These are phyloP conservation scores for Scedosporium boydii DNA, from an alignment of 2,329 filamentous ascomycete genomes.

Conservation along the genomic window DNA sequence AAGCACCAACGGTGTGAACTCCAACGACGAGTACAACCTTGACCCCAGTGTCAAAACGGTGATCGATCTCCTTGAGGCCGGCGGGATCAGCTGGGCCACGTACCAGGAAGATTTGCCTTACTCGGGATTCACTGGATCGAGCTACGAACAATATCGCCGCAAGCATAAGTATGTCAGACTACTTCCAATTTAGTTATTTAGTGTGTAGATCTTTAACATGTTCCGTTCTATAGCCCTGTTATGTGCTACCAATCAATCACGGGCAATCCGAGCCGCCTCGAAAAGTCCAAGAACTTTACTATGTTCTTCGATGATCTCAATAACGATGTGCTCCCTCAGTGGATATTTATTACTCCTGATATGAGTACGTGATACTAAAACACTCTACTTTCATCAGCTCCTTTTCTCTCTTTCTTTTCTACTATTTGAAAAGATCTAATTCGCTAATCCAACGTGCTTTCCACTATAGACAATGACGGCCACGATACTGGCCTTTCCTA, in stretches of 20 bases:
- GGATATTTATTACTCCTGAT: conserved; percentile 63
- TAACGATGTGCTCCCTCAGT: conserved; percentile 56
- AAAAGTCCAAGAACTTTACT: conserved; percentile 63
- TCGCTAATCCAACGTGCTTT: no score
- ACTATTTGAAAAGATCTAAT: no score
- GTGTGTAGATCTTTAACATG: no score
- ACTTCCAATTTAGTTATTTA: no score
- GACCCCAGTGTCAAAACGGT: conserved; percentile 57
- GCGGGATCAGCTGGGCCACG: conserved; percentile 56
- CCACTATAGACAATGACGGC: conserved; percentile 45
- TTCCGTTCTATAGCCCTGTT: conserved; percentile 22
- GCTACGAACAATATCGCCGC: conserved; percentile 68
- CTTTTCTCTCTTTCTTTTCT: no score
- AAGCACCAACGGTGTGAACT: conserved; percentile 62
- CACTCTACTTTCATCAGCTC: no score
- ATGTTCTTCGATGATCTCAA: conserved; percentile 59
- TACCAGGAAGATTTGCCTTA: conserved; percentile 76
- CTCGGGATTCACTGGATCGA: conserved; percentile 58
- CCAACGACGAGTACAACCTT: conserved; percentile 53
- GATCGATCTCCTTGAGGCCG: conserved; percentile 58
- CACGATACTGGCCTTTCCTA: conserved; percentile 64
- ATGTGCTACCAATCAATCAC: conserved; percentile 59
- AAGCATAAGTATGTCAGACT: conserved; percentile 53
- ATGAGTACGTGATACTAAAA: conserved; percentile 34
- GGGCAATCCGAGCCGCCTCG: conserved; percentile 47